Evolutionary conservation across 495 filamentous ascomycete genomes (phyloP), one percentile per base, ranked within the genome.

Genomic region (Pyrenopolyporus hunteri): DNA sequence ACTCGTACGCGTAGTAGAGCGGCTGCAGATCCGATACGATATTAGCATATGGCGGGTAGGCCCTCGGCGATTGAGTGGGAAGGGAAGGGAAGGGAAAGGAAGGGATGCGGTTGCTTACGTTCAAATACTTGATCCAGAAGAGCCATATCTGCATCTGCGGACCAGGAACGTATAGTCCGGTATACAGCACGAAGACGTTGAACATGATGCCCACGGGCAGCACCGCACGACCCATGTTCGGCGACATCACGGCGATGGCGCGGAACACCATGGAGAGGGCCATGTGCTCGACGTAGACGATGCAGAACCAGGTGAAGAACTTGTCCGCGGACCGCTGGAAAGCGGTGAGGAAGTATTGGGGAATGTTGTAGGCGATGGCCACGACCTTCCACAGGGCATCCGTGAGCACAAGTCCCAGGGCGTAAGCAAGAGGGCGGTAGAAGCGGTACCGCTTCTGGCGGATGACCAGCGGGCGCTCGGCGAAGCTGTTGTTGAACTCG

Each of bases 1-100:
- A 78, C 72, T 97, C 92, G 65, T 93, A 96, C 1, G 87, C 85
- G 64, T 96, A 97, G 2, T 84, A 85, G 37, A 96, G 83, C 0
- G 89, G 89, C 19, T 36, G n/a, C n/a, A n/a, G 5, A 6, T 9
- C 17, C 8, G 13, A n/a, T n/a, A n/a, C n/a, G n/a, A n/a, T n/a
- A n/a, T n/a, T n/a, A n/a, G n/a, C n/a, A n/a, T n/a, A n/a, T n/a
- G n/a, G n/a, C n/a, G n/a, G n/a, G n/a, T n/a, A n/a, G n/a, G n/a
- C n/a, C n/a, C n/a, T n/a, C n/a, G n/a, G n/a, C n/a, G n/a, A n/a
- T n/a, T n/a, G n/a, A n/a, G n/a, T n/a, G n/a, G n/a, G n/a, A n/a
- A n/a, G n/a, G n/a, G n/a, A n/a, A n/a, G n/a, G n/a, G n/a, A n/a
- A n/a, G n/a, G n/a, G n/a, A n/a, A n/a, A n/a, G n/a, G n/a, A n/a